Conservation (phyloP, 306 rosid genomes). For the Argentina anserina region DNA sequence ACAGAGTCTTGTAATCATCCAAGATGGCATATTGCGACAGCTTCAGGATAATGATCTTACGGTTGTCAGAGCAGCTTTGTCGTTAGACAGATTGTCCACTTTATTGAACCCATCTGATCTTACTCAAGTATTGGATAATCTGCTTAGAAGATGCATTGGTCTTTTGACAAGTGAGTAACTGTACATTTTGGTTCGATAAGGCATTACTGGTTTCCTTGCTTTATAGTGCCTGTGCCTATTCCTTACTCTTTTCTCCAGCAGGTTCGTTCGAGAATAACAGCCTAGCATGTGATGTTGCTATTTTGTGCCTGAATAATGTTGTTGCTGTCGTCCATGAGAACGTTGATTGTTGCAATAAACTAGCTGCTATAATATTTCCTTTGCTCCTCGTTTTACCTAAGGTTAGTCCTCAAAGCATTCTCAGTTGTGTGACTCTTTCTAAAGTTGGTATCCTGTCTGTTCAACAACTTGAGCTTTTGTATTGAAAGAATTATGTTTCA, state of each 20-base stretch:
- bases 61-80: constrained; percentile 70
- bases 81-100: constrained; percentile 54
- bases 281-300: constrained; percentile 55
- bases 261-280: constrained; percentile 52
- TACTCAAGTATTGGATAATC: constrained; percentile 49
- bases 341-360: constrained; percentile 32
- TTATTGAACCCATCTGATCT: constrained; percentile 49
- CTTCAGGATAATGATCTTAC: constrained; percentile 75
- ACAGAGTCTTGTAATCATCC: constrained; percentile 61
- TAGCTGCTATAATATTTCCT: constrained; percentile 68
- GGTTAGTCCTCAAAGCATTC: constrained; percentile 38
- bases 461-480: not conserved
- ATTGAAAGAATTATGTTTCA: constrained; percentile 14
- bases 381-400: constrained; percentile 67
- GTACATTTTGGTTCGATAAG: not conserved
- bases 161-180: constrained; percentile 50
- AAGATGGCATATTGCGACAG: constrained; percentile 67
- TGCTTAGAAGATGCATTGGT: constrained; percentile 57
- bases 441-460: not conserved
- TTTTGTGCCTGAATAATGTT: constrained; percentile 55
- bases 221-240: not conserved
- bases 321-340: constrained; percentile 32
- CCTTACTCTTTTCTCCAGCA: constrained; percentile 33
- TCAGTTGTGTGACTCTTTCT: not conserved
- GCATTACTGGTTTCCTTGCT: not conserved